Conservation (phyloP, 108 stramenopile species). For the Nitzschia putrida region DNA sequence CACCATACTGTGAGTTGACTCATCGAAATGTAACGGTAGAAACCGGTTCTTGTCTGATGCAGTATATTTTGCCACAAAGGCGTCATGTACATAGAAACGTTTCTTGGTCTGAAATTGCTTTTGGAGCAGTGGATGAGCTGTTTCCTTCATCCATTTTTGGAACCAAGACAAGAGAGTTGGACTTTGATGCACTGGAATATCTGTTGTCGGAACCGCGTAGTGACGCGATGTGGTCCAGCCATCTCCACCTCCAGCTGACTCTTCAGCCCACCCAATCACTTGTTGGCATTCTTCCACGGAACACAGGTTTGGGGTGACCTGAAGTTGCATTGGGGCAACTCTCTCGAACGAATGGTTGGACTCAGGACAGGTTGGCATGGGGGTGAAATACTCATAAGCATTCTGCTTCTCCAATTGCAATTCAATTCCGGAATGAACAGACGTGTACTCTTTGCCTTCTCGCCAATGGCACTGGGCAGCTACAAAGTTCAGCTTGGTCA, state of each 20-base stretch:
- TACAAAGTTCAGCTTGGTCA: constrained; percentile 51
- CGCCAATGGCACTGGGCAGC: constrained; percentile 69
- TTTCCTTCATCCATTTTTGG: constrained; percentile 29
- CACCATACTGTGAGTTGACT: constrained; percentile 89
- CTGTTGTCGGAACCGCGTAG: constrained; percentile 95
- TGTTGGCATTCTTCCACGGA: constrained; percentile 47
- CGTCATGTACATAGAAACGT: constrained; percentile 80
- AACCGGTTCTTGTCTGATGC: constrained; percentile 46
- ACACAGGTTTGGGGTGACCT: constrained; percentile 37
- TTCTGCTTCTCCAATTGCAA: constrained; percentile 59
- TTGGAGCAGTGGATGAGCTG: constrained; percentile 26
- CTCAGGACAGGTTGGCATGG: not conserved
- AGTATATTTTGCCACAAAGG: constrained; percentile 89
- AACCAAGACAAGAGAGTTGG: constrained; percentile 60
- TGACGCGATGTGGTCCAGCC: constrained; percentile 91
- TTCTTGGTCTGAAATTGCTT: constrained; percentile 32
- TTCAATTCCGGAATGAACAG: constrained; percentile 51
- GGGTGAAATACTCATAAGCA: constrained; percentile 46
- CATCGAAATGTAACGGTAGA: constrained; percentile 88
- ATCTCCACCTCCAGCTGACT: constrained; percentile 19
- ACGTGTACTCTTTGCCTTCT: constrained; percentile 41
- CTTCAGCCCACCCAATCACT: constrained; percentile 52
- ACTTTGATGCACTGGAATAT: constrained; percentile 84
- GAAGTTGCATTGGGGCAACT: constrained; percentile 14
- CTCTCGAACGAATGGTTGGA: constrained; percentile 7